Percentiles rank a stretch among this genome's conserved stretches.
Evolutionary conservation across 176 grass and related monocot genomes (phyloP).

Genomic region (Lolium perenne): DNA sequence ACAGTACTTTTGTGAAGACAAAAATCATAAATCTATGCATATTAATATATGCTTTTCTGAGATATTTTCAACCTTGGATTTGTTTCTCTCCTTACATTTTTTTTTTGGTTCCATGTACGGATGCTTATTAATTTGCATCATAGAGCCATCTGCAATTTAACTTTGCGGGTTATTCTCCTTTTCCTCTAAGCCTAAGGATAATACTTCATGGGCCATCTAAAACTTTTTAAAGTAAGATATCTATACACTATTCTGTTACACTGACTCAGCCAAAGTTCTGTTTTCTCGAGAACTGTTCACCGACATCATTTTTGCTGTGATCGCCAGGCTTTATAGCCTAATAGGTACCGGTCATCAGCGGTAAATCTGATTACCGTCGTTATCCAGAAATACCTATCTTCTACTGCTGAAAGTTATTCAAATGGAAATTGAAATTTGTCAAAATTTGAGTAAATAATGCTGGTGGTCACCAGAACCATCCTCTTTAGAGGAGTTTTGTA

Average conservation of each 20-base stretch:
- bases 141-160: neutral
- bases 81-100: neutral
- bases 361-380: neutral
- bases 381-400: neutral
- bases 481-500: neutral
- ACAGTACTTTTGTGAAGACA: neutral
- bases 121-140: neutral
- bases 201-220: too few species aligned
- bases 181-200: too few species aligned
- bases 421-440: neutral
- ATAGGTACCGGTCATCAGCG: neutral
- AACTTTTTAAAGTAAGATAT: too few species aligned
- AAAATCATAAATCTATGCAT: neutral
- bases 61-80: neutral
- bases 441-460: neutral
- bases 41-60: neutral
- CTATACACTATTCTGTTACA: too few species aligned
- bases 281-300: conserved; percentile 15
- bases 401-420: neutral
- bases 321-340: neutral
- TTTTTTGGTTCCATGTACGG: neutral
- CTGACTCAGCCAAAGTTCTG: neutral
- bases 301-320: neutral
- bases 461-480: neutral
- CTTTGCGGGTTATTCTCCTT: neutral